Conservation (phyloP, 1,284 basidiomycete species). For the Puccinia horiana region DNA sequence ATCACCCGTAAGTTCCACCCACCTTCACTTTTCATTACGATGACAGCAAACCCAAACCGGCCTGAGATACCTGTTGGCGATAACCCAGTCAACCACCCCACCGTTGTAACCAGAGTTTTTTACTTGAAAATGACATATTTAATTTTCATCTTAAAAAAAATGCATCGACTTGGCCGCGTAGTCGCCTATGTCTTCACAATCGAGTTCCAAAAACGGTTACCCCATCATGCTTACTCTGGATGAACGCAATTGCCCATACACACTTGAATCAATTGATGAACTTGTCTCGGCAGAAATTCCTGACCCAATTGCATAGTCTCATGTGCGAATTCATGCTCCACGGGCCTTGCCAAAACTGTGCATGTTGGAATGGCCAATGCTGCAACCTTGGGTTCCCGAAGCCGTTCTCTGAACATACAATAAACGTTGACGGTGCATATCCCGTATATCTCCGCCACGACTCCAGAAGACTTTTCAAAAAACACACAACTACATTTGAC, state of each 20-base stretch:
- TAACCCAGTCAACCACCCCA: neutral
- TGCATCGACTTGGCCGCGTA: neutral
- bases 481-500: neutral
- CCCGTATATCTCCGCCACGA: neutral
- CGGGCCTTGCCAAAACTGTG: neutral
- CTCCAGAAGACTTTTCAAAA: neutral
- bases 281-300: constrained; percentile 20
- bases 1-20: constrained; percentile 56
- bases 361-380: neutral
- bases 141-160: neutral
- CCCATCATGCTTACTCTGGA: constrained; percentile 1
- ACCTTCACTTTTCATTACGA: constrained; percentile 60
- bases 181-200: constrained; percentile 22
- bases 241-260: neutral
- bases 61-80: neutral
- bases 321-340: neutral
- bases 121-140: neutral
- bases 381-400: neutral
- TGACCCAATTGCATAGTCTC: neutral
- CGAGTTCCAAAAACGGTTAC: constrained; percentile 26
- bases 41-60: constrained; percentile 61
- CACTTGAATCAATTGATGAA: neutral
- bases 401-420: neutral
- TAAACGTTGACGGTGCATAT: neutral
- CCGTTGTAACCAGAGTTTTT: constrained; percentile 10